Evolutionary conservation across 2,329 filamentous ascomycete genomes (phyloP), one percentile per base, ranked within the genome.

Genomic region (Neoarthrinium moseri): DNA sequence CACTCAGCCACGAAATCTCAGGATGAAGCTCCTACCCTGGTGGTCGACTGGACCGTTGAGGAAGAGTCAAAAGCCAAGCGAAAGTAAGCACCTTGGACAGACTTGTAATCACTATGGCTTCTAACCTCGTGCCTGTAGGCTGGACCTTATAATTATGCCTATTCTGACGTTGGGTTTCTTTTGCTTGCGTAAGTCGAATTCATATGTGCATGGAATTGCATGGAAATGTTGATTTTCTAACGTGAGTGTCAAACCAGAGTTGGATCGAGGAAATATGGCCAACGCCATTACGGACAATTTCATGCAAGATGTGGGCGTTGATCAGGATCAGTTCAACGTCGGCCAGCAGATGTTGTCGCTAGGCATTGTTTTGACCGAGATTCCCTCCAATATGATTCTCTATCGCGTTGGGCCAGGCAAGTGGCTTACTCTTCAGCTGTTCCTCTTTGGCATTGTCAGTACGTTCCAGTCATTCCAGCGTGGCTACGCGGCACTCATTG

Each of bases 381-480:
- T 79, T 2, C 75, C 75, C 0, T 75, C 69, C 15, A 79, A 78
- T 50, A 65, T 78, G 50, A 56, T 69, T 2, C 56, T 75, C 13
- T 72, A 75, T 51, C 61, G 65, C 4, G 61, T 77, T 32, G 72
- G 73, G 6, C 75, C 77, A 2, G 70, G 70, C n/a, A 69, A 69
- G 38, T 81, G 77, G 77, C 63, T 81, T 1, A 37, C 34, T 20
- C 17, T 37, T 7, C 76, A 81, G 54, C 59, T 81, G 17, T 75
- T 80, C 51, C 65, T 75, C 32, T 81, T 73, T 46, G 77, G 77
- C 5, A 64, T 71, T 15, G 75, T 81, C 42, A 73, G 69, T 20
- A 77, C 74, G 1, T 78, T 80, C 53, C 78, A 81, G 54, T 70
- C 74, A 4, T 81, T 78, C 54, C 67, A 75, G 42, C 64, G 62